Base-by-base conservation (phyloP, 2,329 filamentous ascomycete genomes). In the Penicillium sumatraense region DNA sequence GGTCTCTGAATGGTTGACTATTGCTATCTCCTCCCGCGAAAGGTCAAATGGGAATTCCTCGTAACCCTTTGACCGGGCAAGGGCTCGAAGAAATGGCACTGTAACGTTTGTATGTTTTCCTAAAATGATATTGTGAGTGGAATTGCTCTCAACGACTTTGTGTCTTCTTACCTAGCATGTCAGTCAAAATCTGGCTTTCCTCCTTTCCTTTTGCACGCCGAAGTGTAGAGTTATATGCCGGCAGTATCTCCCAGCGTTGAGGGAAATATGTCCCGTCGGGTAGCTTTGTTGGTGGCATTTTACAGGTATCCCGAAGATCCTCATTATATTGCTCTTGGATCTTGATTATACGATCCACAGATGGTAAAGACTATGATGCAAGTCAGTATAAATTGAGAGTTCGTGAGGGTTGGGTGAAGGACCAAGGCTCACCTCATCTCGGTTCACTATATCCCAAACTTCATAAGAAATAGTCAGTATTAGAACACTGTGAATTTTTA, bases 1-100 rank as follows among this genome's bases (percentile, higher is more conserved):
- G 21, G 58, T 63, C 31, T 57, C 48, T 21, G 62, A 63, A 38
- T 72, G 64, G 2, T 51, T 53, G 9, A 72, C 65, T 21, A 71
- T 64, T 2, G 58, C 44, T 13, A 63, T 38, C 35, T 72, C 69
- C n/a, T 69, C 62, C 9, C 59, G 31, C 3, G 67, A 70, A 5
- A 72, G 55, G 18, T 71, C 67, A n/a, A 72, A 68, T 0, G 70
- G 70, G 23, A 70, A 71, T 40, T 71, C 70, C 1, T 64, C 66
- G 0, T 16, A 31, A 7, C 56, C 35, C 26, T 60, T 59, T 1
- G 50, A 53, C 3, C 40, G 23, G 4, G 60, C 6, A 16, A 71
- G 56, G 2, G 60, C 63, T 3, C 58, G 58, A 1, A 72, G 41
- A 3, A 72, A 57, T 2, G 61, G 60, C 11, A 63, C 64, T 0